Evolutionary conservation across 2,329 filamentous ascomycete species (phyloP).

Genomic region (Ophiostoma tasmaniense): DNA sequence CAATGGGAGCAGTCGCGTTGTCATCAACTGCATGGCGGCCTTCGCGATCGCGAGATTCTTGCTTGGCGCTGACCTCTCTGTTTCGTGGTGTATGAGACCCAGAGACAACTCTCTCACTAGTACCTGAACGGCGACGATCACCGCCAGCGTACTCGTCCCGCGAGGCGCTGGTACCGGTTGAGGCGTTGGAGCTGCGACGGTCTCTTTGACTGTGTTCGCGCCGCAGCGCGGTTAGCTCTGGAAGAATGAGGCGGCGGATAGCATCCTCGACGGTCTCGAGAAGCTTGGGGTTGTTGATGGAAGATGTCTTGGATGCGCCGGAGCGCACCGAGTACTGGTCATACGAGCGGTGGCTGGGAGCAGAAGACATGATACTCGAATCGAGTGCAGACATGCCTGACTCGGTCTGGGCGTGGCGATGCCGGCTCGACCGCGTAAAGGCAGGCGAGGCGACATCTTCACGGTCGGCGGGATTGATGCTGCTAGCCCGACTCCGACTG

Average conservation of each 20-base stretch:
- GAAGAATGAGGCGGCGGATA: conserved; percentile 79
- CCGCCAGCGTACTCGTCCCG: conserved; percentile 46
- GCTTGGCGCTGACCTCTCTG: conserved; percentile 28
- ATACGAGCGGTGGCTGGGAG: conserved; percentile 47
- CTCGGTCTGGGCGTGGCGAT: conserved; percentile 38
- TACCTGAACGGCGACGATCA: conserved; percentile 52
- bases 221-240: conserved; percentile 85
- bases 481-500: conserved; percentile 43
- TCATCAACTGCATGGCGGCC: conserved; percentile 47
- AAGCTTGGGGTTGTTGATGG: conserved; percentile 85
- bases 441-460: conserved; percentile 38
- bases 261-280: conserved; percentile 90
- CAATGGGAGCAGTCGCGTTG: conserved; percentile 27
- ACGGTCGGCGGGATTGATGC: conserved; percentile 36
- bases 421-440: conserved; percentile 43
- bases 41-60: conserved; percentile 43
- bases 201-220: conserved; percentile 76
- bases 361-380: conserved; percentile 48
- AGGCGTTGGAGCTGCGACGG: conserved; percentile 55
- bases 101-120: conserved; percentile 41
- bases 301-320: conserved; percentile 48
- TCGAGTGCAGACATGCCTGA: conserved; percentile 45
- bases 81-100: conserved; percentile 11
- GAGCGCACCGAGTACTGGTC: conserved; percentile 47
- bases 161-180: conserved; percentile 47